Evolutionary conservation across 1,284 basidiomycete species (phyloP), one percentile per base, ranked within the genome.

Genomic region (Crepidotus sp.): DNA sequence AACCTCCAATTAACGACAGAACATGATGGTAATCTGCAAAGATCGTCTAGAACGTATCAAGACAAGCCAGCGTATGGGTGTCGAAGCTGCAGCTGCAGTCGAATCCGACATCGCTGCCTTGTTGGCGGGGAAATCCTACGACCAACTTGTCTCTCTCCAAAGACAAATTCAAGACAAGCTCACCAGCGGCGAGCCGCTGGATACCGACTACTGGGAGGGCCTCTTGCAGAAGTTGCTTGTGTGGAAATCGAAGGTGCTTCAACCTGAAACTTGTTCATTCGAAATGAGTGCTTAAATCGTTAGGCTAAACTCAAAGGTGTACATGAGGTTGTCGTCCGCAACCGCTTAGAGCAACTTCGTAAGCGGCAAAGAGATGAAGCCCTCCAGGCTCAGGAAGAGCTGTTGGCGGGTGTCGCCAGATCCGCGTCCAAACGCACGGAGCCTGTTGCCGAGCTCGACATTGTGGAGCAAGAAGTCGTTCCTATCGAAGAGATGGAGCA

Each of bases 151-250:
- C 14, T 76, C 74, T 30, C 71, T 99, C 24, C 95, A 98, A 63
- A 74, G 77, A 46, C 83, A 84, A 56, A 84, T 98, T 11, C 88
- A 92, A 56, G 74, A 73, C 40, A 98, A 98, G 64, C 74, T 98
- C 1, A 71, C 76, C 0, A 91, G 90, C 48, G 90, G 91, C 24
- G 93, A 98, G 63, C 92, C 94, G 1, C 77, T 98, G 30, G 96
- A 99, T 62, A 86, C 83, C 10, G 96, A 99, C 61, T 99, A 98
- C 61, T 99, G 96, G 96, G 95, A 98, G 63, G 73, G 81, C 29
- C 68, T 98, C 5, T 64, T 98, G 48, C 88, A 90, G 62, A 93
- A 90, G 60, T 68, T 98, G 31, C 71, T 96, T n/a, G 94, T 98
- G 1, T 96, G 91, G 84, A 97, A 97, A 64, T 88, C 96, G n/a